A percentile compares a stretch with the other conserved stretches of the same genome.
phyloP scores from a whole-genome alignment of 2,329 filamentous ascomycete genomes.

The Torrubiella hemipterigena region DNA sequence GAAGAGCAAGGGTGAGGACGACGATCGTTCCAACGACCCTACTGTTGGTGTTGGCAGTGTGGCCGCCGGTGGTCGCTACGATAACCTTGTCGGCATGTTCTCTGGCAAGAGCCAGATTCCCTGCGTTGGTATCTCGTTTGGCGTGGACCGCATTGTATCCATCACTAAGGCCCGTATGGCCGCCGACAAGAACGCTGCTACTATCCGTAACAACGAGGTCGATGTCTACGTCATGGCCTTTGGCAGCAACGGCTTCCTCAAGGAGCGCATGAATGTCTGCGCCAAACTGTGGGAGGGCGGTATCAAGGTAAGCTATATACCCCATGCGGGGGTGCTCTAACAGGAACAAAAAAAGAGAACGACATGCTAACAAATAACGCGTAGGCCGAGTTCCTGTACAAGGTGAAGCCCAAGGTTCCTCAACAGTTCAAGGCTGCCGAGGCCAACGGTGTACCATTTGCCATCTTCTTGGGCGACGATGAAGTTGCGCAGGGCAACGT shows the following conservation, averaged over 20 bases:
- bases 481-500: slow-evolving; percentile 75
- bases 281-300: slow-evolving; percentile 73
- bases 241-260: slow-evolving; percentile 73
- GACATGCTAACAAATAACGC: slow-evolving; percentile 8
- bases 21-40: slow-evolving; percentile 67
- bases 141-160: slow-evolving; percentile 89
- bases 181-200: slow-evolving; percentile 38
- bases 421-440: slow-evolving; percentile 90
- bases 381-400: slow-evolving; percentile 75
- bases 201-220: slow-evolving; percentile 56
- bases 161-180: slow-evolving; percentile 72
- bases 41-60: slow-evolving; percentile 76
- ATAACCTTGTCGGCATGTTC: slow-evolving; percentile 92
- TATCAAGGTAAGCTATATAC: slow-evolving; percentile 49
- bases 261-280: slow-evolving; percentile 73
- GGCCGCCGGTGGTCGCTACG: slow-evolving; percentile 82
- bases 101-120: slow-evolving; percentile 70
- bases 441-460: slow-evolving; percentile 65
- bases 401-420: slow-evolving; percentile 79
- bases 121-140: slow-evolving; percentile 62
- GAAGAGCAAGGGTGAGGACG: slow-evolving; percentile 41
- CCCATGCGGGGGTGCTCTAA: too few relatives aligned
- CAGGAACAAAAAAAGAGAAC: too few relatives aligned
- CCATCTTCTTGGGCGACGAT: slow-evolving; percentile 82
- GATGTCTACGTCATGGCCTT: slow-evolving; percentile 96